A percentile compares a stretch with the other conserved stretches of the same genome.
Evolutionary conservation across 768 basidiomycete genomes (phyloP).

Genomic region (Tephrocybe sp.): DNA sequence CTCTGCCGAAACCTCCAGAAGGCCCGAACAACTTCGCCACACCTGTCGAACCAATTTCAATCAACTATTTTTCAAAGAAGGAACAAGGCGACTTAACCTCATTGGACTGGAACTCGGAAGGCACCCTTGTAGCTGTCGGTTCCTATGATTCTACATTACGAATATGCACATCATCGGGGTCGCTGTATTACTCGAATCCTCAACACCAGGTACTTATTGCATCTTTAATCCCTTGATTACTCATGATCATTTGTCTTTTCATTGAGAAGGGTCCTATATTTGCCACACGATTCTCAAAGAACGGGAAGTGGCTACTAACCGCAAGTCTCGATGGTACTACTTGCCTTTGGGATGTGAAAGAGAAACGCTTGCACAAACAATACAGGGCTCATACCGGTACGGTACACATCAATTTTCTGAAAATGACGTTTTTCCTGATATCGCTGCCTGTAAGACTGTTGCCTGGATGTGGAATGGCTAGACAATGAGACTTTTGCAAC

Average conservation of each 20-base stretch:
- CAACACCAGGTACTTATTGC: constrained; percentile 59
- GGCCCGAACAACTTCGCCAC: constrained; percentile 27
- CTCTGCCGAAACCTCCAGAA: constrained; percentile 45
- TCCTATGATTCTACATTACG: constrained; percentile 75
- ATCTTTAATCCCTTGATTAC: constrained; percentile 9
- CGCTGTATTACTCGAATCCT: constrained; percentile 56
- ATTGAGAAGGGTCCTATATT: constrained; percentile 76
- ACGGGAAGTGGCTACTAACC: constrained; percentile 69
- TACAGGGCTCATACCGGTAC: constrained; percentile 66
- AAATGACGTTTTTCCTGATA: background rate
- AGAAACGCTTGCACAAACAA: constrained; percentile 58
- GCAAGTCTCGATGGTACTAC: constrained; percentile 77
- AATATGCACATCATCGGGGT: constrained; percentile 60
- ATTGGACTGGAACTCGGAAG: constrained; percentile 74
- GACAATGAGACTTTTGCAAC: constrained; percentile 68
- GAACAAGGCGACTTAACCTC: constrained; percentile 67
- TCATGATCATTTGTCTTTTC: constrained; percentile 23
- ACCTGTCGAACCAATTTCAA: constrained; percentile 33
- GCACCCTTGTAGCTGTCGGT: constrained; percentile 71
- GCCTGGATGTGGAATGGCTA: constrained; percentile 81
- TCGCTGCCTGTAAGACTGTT: constrained; percentile 52
- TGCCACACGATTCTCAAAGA: constrained; percentile 70
- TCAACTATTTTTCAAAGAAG: constrained; percentile 48
- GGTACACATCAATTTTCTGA: constrained; percentile 12
- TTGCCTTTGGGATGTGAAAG: constrained; percentile 75